Evolutionary conservation across 176 grass and related monocot genomes (phyloP), one percentile per base, ranked within the genome.

Genomic region (Zoysia pacifica): DNA sequence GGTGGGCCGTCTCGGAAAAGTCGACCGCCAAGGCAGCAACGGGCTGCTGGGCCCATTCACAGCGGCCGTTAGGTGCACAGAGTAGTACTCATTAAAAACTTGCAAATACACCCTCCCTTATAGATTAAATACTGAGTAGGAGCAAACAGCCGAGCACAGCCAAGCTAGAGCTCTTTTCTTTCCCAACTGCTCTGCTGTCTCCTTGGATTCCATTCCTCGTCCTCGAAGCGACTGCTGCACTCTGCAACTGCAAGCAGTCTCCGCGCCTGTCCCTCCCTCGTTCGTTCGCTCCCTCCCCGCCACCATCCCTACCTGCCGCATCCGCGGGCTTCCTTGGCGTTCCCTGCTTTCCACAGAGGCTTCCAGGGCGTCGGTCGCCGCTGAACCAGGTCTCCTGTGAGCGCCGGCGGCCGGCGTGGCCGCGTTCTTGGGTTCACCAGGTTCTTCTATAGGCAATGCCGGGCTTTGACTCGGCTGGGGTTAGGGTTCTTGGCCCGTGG

Each of bases 181-280:
- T 6, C 65, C 70, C 82, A 77, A 79, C 63, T 36, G 44, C 81
- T 41, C 28, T 49, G 18, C 79, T 65, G 60, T 77, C 82, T 72
- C 78, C 78, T 86, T 82, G 87, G 87, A 89, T 89, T 82, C 87
- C 83, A 81, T 78, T 81, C 59, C 56, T 89, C 61, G 77, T 68
- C 77, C 77, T 69, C 65, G 65, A 50, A 74, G 62, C 69, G 54
- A 72, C 49, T 39, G 40, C 68, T 5, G 68, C 55, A 56, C 62
- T 65, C 71, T 28, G 3, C 13, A 28, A 28, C 28, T 28, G 28
- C 28, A 28, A 28, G 7, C 49, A 69, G 51, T 16, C 18, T n/a
- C 48, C 12, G 48, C 18, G 39, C 72, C 10, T n/a, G 54, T 19
- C 18, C 52, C 2, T 51, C 49, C 28, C 28, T 28, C 28, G 28